These are phyloP conservation scores for Solanum okadae DNA, from an alignment of 257 asterid species.

Conservation along the genomic window DNA sequence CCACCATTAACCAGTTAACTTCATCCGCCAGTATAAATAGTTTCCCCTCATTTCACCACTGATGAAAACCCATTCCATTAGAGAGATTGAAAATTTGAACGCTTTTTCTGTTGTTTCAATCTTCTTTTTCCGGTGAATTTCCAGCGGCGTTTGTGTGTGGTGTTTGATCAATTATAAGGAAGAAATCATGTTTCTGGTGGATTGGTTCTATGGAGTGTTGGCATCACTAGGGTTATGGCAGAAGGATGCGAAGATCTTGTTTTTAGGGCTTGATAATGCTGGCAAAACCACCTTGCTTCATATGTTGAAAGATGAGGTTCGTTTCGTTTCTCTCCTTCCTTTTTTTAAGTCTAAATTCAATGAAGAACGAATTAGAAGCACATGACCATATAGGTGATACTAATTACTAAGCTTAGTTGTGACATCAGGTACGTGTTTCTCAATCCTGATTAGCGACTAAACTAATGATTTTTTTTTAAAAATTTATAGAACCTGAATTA, in stretches of 20 bases:
- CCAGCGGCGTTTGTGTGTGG: background rate
- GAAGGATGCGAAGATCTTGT: conserved; percentile 45
- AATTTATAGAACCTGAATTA: background rate
- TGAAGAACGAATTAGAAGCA: background rate
- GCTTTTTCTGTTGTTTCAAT: background rate
- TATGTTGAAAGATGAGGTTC: conserved; percentile 44
- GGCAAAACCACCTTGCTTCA: conserved; percentile 48
- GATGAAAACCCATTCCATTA: background rate
- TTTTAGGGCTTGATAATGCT: conserved; percentile 46
- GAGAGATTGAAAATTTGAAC: background rate
- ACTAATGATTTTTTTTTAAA: background rate
- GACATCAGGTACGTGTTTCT: background rate
- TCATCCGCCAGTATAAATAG: background rate
- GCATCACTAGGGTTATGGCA: conserved; percentile 27
- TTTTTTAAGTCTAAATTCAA: background rate
- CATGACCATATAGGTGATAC: background rate
- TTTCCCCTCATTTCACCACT: background rate
- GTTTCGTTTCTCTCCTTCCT: background rate
- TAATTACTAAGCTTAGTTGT: background rate
- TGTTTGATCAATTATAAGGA: background rate
- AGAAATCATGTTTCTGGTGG: conserved; percentile 27
- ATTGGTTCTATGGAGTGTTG: conserved; percentile 40
- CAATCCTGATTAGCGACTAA: background rate
- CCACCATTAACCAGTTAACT: background rate
- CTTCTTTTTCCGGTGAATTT: background rate